phyloP scores from a whole-genome alignment of 1,139 yeast genomes.

The Geotrichum restrictum region DNA sequence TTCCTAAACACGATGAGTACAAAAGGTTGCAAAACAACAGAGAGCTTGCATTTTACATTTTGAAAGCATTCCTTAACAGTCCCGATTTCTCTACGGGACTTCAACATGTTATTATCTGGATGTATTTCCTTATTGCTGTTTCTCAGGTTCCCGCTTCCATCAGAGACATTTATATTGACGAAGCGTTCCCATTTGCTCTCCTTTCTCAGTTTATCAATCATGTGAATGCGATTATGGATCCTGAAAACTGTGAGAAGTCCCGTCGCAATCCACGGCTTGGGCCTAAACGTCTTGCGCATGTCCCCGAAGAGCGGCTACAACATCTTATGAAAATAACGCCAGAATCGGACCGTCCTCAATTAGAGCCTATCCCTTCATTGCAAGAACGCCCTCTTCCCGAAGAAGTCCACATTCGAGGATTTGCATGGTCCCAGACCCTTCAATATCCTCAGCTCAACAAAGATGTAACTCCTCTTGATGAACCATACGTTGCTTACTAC shows the following conservation, averaged over 20 bases:
- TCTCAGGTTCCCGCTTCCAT: constrained; percentile 23
- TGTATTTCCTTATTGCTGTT: constrained; percentile 28
- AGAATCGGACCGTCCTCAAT: neutral
- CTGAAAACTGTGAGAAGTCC: neutral
- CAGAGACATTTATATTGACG: constrained; percentile 15
- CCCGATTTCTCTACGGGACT: constrained; percentile 21
- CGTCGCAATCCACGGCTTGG: neutral
- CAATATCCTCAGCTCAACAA: constrained; percentile 7
- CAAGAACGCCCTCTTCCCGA: constrained; percentile 16
- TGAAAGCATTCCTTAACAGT: constrained; percentile 20
- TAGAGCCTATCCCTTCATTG: neutral
- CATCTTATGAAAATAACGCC: neutral
- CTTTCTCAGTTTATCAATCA: constrained; percentile 9
- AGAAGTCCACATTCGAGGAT: constrained; percentile 25
- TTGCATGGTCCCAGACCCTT: constrained; percentile 25
- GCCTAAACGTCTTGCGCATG: neutral
- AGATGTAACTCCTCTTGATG: constrained; percentile 10
- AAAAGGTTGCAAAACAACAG: constrained; percentile 10
- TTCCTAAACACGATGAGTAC: constrained; percentile 5
- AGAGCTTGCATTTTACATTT: constrained; percentile 22
- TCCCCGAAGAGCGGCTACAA: neutral
- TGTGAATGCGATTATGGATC: constrained; percentile 1
- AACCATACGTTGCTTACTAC: constrained; percentile 14
- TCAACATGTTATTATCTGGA: constrained; percentile 30
- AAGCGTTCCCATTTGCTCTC: constrained; percentile 22